Evolutionary conservation across 2,329 filamentous ascomycete genomes (phyloP).

Genomic region (Phialophora tarda): DNA sequence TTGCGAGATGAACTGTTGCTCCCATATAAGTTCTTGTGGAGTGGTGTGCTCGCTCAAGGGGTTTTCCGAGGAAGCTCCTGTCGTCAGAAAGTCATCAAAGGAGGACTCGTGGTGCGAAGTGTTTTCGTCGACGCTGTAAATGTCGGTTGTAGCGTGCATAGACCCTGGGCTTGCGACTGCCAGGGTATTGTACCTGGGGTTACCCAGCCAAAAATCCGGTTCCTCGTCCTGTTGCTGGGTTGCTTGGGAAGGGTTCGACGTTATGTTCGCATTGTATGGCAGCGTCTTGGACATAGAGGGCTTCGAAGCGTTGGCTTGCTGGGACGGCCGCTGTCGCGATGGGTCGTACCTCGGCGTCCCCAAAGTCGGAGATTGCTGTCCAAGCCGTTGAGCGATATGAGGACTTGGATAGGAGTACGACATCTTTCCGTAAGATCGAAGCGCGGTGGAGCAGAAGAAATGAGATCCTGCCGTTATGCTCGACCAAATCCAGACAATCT

Average conservation of each 20-base stretch:
- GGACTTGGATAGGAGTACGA: conserved; percentile 22
- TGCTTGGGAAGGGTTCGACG: conserved; percentile 30
- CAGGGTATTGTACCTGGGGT: conserved; percentile 11
- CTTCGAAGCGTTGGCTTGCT: not conserved
- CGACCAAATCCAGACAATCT: conserved; percentile 16
- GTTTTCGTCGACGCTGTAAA: conserved; percentile 29
- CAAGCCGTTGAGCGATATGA: conserved; percentile 11
- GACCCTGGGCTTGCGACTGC: conserved; percentile 21
- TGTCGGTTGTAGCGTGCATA: conserved; percentile 8
- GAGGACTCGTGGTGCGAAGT: conserved; percentile 32
- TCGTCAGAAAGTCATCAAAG: conserved; percentile 35
- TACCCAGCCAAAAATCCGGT: conserved; percentile 5
- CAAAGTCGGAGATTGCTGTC: conserved; percentile 23
- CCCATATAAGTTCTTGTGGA: conserved; percentile 37
- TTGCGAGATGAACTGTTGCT: conserved; percentile 29
- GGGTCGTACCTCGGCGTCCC: conserved; percentile 12
- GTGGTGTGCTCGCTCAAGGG: conserved; percentile 37
- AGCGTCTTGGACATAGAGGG: conserved; percentile 18
- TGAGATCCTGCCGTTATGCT: conserved; percentile 22
- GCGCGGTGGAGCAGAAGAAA: conserved; percentile 8
- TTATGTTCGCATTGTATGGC: conserved; percentile 29
- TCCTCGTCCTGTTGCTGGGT: conserved; percentile 13
- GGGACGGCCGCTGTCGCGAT: conserved; percentile 13
- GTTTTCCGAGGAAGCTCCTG: conserved; percentile 36
- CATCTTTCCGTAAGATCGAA: conserved; percentile 20